Percentiles rank a stretch among this genome's conserved stretches.
These are phyloP conservation scores for Neopestalotiopsis sp. DNA, from an alignment of 2,329 filamentous ascomycete genomes.

Conservation along the genomic window DNA sequence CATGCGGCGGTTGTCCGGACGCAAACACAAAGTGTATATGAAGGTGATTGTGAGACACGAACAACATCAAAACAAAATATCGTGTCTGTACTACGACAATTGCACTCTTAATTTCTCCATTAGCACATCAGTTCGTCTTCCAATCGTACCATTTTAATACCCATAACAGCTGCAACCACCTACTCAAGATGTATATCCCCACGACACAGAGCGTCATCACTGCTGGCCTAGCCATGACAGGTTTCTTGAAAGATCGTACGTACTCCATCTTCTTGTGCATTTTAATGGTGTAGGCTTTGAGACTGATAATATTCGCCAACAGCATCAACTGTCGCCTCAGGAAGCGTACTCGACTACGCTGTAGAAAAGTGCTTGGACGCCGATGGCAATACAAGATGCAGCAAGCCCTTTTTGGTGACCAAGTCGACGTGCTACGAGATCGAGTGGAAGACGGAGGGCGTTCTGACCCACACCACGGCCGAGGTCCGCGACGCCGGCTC, in stretches of 20 bases:
- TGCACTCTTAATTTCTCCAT: no score
- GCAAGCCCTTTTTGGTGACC: conserved; percentile 44
- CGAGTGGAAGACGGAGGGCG: conserved; percentile 44
- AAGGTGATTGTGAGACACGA: background rate
- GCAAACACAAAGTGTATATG: background rate
- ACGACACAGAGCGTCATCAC: conserved; percentile 33
- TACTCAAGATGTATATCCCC: conserved; percentile 33
- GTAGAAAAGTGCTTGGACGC: conserved; percentile 45
- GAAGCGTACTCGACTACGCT: conserved; percentile 46
- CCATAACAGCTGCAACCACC: background rate
- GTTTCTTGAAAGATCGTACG: conserved; percentile 29
- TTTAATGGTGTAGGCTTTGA: no score
- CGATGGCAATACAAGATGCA: conserved; percentile 44
- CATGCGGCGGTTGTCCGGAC: background rate
- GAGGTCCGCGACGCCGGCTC: conserved; percentile 43
- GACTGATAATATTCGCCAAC: background rate
- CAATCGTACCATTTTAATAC: no score
- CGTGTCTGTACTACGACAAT: no score
- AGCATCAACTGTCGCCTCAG: conserved; percentile 35
- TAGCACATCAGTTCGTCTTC: no score
- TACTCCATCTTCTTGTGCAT: background rate
- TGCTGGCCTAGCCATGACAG: conserved; percentile 32
- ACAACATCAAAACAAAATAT: background rate
- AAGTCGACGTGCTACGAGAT: conserved; percentile 45
- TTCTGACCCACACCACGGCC: conserved; percentile 45